Evolutionary conservation across 1,284 basidiomycete genomes (phyloP).

Genomic region (Ustilago curta): DNA sequence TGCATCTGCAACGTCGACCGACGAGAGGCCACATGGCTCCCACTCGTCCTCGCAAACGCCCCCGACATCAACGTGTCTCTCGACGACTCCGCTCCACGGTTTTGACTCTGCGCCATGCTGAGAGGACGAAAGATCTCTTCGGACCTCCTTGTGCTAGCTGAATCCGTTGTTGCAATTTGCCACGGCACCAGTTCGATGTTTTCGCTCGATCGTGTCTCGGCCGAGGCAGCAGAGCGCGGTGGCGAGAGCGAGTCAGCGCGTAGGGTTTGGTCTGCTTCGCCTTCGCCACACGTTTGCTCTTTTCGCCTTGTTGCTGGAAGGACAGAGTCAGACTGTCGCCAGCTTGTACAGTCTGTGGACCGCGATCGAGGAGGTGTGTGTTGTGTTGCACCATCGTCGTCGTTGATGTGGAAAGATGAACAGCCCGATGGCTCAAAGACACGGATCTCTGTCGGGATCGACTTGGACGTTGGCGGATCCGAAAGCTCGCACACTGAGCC

Average conservation of each 20-base stretch:
- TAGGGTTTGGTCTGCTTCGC: conserved; percentile 10
- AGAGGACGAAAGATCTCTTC: conserved; percentile 43
- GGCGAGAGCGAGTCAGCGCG: conserved; percentile 13
- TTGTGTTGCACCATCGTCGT: neutral
- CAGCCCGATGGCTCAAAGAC: neutral
- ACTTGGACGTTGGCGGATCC: neutral
- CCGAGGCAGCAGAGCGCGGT: conserved; percentile 8
- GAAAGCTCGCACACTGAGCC: too few relatives aligned
- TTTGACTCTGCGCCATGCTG: conserved; percentile 12
- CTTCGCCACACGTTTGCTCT: neutral
- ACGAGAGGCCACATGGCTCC: neutral
- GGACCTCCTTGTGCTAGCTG: conserved; percentile 1
- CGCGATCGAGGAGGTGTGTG: neutral
- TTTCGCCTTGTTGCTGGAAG: conserved; percentile 5
- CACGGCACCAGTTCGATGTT: conserved; percentile 33
- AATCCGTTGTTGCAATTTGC: conserved; percentile 32
- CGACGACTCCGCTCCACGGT: conserved; percentile 4
- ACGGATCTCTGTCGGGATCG: neutral
- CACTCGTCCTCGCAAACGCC: too few relatives aligned
- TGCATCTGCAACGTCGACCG: neutral
- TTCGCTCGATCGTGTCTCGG: conserved; percentile 21
- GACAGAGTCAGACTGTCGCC: neutral
- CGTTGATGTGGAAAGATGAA: neutral
- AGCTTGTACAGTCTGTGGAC: neutral
- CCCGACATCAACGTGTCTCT: conserved; percentile 13